Conservation (phyloP, 441 rosid genomes). For the Geranium incanum region DNA sequence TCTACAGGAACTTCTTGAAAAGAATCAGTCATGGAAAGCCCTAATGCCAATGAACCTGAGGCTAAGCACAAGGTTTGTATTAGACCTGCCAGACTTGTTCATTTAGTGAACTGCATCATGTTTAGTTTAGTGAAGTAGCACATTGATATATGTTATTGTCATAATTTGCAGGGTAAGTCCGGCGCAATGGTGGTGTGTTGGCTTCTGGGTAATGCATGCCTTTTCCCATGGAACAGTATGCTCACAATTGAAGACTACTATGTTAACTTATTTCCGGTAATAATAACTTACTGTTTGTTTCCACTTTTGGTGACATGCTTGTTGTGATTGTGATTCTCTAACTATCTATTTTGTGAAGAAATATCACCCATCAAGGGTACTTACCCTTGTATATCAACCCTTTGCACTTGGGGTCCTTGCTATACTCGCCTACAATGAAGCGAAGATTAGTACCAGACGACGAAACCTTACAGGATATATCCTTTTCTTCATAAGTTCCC, state of each 20-base stretch:
- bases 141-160: too few species aligned
- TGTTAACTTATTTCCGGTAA: slow-evolving; percentile 48
- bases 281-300: background rate
- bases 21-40: too few species aligned
- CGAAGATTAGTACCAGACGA: slow-evolving; percentile 45
- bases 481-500: slow-evolving; percentile 43
- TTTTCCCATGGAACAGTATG: slow-evolving; percentile 66
- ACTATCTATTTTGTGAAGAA: slow-evolving; percentile 30
- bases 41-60: too few species aligned
- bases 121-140: too few species aligned
- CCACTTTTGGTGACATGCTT: background rate
- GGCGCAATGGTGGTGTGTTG: slow-evolving; percentile 46
- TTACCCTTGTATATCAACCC: slow-evolving; percentile 68
- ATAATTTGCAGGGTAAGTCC: background rate
- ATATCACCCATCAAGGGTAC: slow-evolving; percentile 62
- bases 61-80: too few species aligned
- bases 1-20: too few species aligned
- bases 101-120: too few species aligned
- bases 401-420: slow-evolving; percentile 51
- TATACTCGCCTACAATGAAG: slow-evolving; percentile 44
- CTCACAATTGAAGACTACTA: slow-evolving; percentile 58
- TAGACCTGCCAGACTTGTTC: too few species aligned
- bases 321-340: background rate
- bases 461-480: slow-evolving; percentile 46
- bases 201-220: slow-evolving; percentile 63